Evolutionary conservation across 805 yeast species (phyloP).

Genomic region (Starmerella floricola): DNA sequence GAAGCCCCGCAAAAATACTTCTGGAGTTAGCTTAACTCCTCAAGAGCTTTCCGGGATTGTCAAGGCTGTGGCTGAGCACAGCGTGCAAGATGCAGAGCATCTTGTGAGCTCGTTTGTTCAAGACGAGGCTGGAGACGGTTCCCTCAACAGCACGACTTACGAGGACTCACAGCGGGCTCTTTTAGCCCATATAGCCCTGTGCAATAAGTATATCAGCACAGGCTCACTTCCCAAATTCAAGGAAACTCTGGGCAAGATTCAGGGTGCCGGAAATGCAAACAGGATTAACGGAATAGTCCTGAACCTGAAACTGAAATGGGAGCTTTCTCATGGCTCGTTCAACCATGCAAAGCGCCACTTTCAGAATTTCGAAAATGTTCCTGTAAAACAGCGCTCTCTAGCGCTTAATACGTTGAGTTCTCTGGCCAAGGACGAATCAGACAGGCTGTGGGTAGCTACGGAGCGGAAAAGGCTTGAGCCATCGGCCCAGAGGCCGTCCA

Average conservation of each 20-base stretch:
- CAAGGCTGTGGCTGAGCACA: conserved; percentile 5
- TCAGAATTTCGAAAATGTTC: conserved; percentile 10
- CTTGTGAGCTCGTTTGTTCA: not conserved
- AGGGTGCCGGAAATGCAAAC: not conserved
- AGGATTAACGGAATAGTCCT: conserved; percentile 12
- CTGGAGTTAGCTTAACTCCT: conserved; percentile 28
- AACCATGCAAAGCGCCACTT: conserved; percentile 16
- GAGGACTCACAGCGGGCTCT: not conserved
- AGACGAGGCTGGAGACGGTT: not conserved
- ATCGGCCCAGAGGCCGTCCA: too few species aligned
- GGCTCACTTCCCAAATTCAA: conserved; percentile 3
- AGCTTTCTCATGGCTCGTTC: conserved; percentile 16
- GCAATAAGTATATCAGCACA: conserved; percentile 15
- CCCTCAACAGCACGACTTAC: too few species aligned
- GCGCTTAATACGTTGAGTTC: conserved; percentile 14
- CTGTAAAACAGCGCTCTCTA: conserved; percentile 14
- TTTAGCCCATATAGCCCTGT: conserved; percentile 10
- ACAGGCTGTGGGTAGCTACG: conserved; percentile 12
- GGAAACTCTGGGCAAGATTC: not conserved
- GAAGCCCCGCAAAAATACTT: not conserved
- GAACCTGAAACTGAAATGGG: conserved; percentile 22
- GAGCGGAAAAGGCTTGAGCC: conserved; percentile 7
- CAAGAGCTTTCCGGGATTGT: conserved; percentile 15
- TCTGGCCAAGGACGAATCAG: conserved; percentile 1
- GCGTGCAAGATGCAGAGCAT: conserved; percentile 4